Conservation (phyloP, 495 filamentous ascomycete genomes). For the Hypoxylon crocopeplum region DNA sequence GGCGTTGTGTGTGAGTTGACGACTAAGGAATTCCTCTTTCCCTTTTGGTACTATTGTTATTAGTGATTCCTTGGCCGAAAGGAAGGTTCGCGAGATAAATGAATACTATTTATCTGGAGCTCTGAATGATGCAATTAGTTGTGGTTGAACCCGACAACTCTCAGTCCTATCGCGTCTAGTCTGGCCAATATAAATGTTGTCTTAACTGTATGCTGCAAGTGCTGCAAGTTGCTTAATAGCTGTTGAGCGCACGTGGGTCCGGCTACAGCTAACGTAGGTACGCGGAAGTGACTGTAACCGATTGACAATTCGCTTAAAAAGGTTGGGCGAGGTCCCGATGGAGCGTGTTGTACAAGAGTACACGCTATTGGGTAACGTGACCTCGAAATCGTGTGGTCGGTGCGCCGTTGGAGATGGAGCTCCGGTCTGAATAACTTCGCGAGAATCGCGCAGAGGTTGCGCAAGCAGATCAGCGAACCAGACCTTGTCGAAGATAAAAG, state of each 20-base stretch:
- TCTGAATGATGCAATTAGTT: too few relatives aligned
- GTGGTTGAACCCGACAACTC: too few relatives aligned
- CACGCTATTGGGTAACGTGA: constrained; percentile 46
- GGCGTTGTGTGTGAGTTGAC: too few relatives aligned
- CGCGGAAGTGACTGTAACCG: constrained; percentile 12
- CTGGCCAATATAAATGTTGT: neutral
- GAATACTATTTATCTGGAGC: too few relatives aligned
- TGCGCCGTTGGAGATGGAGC: constrained; percentile 35
- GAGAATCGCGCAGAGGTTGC: constrained; percentile 31
- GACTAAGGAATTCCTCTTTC: too few relatives aligned
- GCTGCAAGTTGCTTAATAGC: neutral
- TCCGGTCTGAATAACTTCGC: constrained; percentile 55
- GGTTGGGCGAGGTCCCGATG: constrained; percentile 6
- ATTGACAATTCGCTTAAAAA: constrained; percentile 12
- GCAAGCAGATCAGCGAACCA: constrained; percentile 13
- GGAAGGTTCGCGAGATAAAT: too few relatives aligned
- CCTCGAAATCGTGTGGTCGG: constrained; percentile 45
- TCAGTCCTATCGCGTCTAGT: too few relatives aligned
- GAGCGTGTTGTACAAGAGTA: constrained; percentile 27
- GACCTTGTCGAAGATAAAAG: constrained; percentile 25
- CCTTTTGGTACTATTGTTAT: too few relatives aligned
- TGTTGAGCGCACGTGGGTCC: constrained; percentile 19
- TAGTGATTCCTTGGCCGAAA: too few relatives aligned
- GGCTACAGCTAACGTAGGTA: constrained; percentile 29
- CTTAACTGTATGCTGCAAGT: constrained; percentile 4